Conservation (phyloP, 139 green algal genomes). For the Coelastrella sp. region DNA sequence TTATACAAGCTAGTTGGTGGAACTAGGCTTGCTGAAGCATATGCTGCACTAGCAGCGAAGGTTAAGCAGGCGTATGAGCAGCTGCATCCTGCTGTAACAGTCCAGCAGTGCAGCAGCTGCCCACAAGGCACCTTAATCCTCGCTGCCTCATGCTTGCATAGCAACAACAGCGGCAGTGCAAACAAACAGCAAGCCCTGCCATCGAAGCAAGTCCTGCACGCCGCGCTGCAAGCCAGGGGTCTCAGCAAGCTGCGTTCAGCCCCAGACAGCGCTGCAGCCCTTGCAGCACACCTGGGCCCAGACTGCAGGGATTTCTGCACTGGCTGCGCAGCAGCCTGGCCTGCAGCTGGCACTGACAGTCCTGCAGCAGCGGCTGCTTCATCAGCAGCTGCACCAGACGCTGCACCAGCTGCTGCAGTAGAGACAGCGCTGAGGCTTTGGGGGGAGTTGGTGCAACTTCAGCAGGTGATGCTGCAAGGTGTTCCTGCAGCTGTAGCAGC, state of each 20-base stretch:
- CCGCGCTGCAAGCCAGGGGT: neutral
- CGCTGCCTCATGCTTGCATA: neutral
- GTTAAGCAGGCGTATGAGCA: neutral
- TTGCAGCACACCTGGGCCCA: neutral
- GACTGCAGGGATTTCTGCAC: neutral
- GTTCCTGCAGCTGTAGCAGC: neutral
- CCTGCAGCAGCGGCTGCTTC: neutral
- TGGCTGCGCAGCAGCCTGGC: neutral
- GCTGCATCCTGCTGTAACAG: neutral
- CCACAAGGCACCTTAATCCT: neutral
- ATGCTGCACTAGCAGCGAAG: neutral
- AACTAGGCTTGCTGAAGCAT: neutral
- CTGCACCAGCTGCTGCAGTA: constrained; percentile 1
- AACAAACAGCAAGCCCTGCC: neutral
- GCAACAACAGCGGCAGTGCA: neutral
- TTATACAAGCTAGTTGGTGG: constrained; percentile 21
- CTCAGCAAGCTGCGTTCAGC: neutral
- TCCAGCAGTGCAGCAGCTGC: neutral
- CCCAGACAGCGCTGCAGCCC: neutral
- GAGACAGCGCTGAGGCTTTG: neutral
- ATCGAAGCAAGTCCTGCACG: neutral
- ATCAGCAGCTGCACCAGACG: neutral
- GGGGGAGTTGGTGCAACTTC: neutral
- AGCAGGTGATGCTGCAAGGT: neutral
- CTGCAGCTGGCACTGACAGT: neutral